A percentile compares a stretch with the other conserved stretches of the same genome.
Conservation (phyloP, 345 rosid genomes). For the Eucalyptus marginata region DNA sequence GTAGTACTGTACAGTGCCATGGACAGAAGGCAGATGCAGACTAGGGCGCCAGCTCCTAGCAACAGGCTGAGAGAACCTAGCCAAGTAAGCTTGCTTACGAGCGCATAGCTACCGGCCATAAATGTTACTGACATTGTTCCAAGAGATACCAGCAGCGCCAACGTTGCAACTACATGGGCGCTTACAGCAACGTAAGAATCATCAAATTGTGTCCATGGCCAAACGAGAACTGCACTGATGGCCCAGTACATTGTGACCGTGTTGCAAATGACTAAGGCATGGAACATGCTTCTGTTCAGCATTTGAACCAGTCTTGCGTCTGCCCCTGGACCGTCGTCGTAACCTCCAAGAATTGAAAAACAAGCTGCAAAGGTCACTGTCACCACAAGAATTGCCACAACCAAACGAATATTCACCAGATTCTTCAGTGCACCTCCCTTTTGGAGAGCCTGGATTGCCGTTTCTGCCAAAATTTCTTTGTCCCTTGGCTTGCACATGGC, state of each 20-base stretch:
- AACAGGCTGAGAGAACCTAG: too few species aligned
- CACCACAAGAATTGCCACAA: neutral
- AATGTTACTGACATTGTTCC: neutral
- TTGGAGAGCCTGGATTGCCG: neutral
- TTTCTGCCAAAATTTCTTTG: fast-evolving
- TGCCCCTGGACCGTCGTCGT: neutral
- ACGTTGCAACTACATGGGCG: neutral
- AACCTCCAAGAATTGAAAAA: neutral
- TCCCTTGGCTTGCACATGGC: neutral
- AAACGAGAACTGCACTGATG: neutral
- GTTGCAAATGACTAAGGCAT: neutral
- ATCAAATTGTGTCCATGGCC: neutral
- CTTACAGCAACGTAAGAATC: neutral
- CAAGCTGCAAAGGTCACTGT: neutral
- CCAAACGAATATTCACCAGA: neutral
- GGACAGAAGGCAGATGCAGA: neutral
- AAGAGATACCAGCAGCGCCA: neutral
- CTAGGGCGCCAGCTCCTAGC: neutral
- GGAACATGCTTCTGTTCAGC: neutral
- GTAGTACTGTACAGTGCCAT: neutral
- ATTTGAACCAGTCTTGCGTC: neutral
- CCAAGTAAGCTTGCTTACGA: neutral
- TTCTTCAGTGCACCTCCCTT: neutral
- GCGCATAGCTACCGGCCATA: neutral
- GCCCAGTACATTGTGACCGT: neutral